phyloP scores from a whole-genome alignment of 106 monocot species.

The Dioscorea dumetorum region DNA sequence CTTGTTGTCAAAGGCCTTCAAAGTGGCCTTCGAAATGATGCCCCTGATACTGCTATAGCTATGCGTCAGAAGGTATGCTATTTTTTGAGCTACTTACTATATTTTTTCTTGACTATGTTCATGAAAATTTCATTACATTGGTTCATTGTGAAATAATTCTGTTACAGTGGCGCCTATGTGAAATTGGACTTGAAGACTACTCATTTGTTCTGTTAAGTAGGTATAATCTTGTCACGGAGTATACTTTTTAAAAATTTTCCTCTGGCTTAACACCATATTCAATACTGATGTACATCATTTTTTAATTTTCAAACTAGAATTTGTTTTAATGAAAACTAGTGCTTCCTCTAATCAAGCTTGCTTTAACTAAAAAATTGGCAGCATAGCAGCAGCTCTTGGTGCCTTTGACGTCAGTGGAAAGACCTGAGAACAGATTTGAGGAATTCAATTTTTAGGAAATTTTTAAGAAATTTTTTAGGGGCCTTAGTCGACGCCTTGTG shows the following conservation, averaged over 20 bases:
- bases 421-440: no score
- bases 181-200: conserved; percentile 93
- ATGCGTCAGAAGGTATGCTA: conserved; percentile 83
- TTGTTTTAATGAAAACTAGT: background rate
- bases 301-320: background rate
- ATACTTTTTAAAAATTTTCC: background rate
- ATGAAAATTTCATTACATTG: no score
- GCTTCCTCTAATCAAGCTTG: no score
- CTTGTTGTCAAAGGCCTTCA: conserved; percentile 71
- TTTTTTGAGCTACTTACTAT: no score
- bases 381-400: no score
- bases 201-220: conserved; percentile 95
- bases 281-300: no score
- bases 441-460: no score
- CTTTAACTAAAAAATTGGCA: no score
- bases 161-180: conserved; percentile 85
- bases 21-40: conserved; percentile 97
- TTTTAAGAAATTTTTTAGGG: no score
- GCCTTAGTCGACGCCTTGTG: no score
- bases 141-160: background rate
- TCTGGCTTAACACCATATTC: background rate
- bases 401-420: no score
- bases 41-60: conserved; percentile 89
- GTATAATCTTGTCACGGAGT: conserved; percentile 18
- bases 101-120: no score